A percentile compares a stretch with the other conserved stretches of the same genome.
These are phyloP conservation scores for Mortierella alpina DNA, from an alignment of 192 early-diverging fungal species.

Conservation along the genomic window DNA sequence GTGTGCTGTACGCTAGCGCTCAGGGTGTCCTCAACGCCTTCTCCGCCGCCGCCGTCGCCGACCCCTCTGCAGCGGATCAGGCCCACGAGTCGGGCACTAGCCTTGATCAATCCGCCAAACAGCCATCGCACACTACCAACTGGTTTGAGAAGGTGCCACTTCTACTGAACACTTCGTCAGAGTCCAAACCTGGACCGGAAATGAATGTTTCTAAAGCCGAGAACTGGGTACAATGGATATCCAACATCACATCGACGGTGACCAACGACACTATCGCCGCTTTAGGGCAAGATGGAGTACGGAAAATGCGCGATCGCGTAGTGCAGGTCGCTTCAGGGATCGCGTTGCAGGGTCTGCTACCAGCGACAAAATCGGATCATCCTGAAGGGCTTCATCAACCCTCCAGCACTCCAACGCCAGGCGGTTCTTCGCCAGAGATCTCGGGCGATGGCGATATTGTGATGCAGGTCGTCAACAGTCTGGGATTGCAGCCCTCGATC, in stretches of 20 bases:
- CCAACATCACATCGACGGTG: slow-evolving; percentile 1
- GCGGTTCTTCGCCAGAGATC: neutral
- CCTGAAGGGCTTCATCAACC: too few species aligned
- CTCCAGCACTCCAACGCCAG: neutral
- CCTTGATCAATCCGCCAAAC: too few species aligned
- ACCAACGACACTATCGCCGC: slow-evolving; percentile 12
- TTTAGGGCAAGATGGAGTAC: neutral
- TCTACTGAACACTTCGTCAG: neutral
- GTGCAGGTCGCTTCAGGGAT: slow-evolving; percentile 2
- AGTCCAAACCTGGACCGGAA: neutral
- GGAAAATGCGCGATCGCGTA: slow-evolving; percentile 12
- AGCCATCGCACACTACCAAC: too few species aligned
- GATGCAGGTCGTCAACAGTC: slow-evolving; percentile 47
- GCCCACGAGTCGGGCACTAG: too few species aligned
- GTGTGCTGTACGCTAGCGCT: slow-evolving; percentile 25
- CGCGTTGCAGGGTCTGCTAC: neutral
- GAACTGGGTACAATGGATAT: slow-evolving; percentile 16
- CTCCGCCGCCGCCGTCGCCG: neutral
- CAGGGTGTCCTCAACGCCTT: slow-evolving; percentile 21
- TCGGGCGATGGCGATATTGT: slow-evolving; percentile 34
- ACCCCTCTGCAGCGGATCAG: too few species aligned
- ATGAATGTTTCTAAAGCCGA: too few species aligned
- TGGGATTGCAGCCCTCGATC: slow-evolving; percentile 62
- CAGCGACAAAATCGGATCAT: neutral
- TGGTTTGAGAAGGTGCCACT: too few species aligned